Base-by-base conservation (phyloP, 2,329 filamentous ascomycete species). In the Aspergillus pseudonomiae region DNA sequence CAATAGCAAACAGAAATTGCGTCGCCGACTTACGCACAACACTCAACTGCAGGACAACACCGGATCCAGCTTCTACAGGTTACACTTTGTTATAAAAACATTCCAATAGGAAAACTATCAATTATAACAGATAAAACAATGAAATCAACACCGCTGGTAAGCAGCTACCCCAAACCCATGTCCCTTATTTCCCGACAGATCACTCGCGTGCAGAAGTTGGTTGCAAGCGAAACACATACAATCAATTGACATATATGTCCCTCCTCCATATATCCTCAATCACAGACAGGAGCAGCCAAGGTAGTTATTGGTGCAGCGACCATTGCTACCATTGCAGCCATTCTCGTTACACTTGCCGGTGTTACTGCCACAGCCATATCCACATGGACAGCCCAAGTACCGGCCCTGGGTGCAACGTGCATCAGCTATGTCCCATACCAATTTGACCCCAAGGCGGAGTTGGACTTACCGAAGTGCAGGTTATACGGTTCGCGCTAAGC, bases 321-420 rank as follows among this genome's bases (percentile, higher is more conserved):
- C 61, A 60, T 60, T 61, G 21, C 52, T 11, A 21, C 57, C 62
- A 46, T 45, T 14, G 28, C 57, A 61, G 7, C 62, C 62, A n/a
- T 58, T 60, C 16, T 63, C 58, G 24, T 63, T 61, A 24, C 62
- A 64, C 6, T 6, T 24, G 2, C 62, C 62, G 6, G 30, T 45
- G 24, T 61, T 45, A 0, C 12, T 32, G 9, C 59, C 62, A 48
- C 62, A 64, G 24, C 62, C 62, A 55, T 61, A 61, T 45, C 62
- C 62, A 16, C 62, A 64, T 28, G 9, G 59, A 26, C 62, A 64
- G 9, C 62, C 62, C 9, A 61, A 34, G 21, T 64, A 64, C 6
- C 9, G 59, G 5, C 62, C 62, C 62, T 64, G 1, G 4, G 43
- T 6, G 1, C 19, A 41, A 10, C 4, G 45, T n/a, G 16, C 12